Conservation (phyloP, 306 rosid species). For the Ochetophila trinervis region DNA sequence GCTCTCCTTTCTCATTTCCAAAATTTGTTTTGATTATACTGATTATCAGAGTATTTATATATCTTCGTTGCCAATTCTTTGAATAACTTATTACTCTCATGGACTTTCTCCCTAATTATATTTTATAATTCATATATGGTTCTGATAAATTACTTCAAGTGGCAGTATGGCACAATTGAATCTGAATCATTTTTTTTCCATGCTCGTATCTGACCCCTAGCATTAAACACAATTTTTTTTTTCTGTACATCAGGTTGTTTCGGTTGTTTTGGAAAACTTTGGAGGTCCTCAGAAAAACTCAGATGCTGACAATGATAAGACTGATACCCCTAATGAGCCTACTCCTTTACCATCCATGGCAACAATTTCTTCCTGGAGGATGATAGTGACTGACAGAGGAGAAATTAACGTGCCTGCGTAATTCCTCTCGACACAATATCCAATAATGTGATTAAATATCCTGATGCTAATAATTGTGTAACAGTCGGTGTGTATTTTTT, state of each 20-base stretch:
- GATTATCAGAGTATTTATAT: background rate
- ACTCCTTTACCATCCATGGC: slow-evolving; percentile 9
- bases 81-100: background rate
- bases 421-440: slow-evolving; percentile 21
- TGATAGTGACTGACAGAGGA: slow-evolving; percentile 58
- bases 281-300: slow-evolving; percentile 37
- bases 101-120: background rate
- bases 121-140: background rate
- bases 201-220: slow-evolving; percentile 7
- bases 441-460: slow-evolving; percentile 5
- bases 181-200: background rate
- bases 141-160: slow-evolving; percentile 15
- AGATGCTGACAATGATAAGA: slow-evolving; percentile 11
- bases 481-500: slow-evolving; percentile 17
- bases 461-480: slow-evolving; percentile 9
- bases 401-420: slow-evolving; percentile 48
- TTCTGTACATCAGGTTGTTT: slow-evolving; percentile 44
- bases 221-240: slow-evolving; percentile 30
- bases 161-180: slow-evolving; percentile 1
- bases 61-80: slow-evolving; percentile 6
- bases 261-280: slow-evolving; percentile 62
- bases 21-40: slow-evolving; percentile 4
- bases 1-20: slow-evolving; percentile 5
- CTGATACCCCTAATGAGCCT: slow-evolving; percentile 5
- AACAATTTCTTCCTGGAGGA: slow-evolving; percentile 48